Base-by-base conservation (phyloP, 441 rosid genomes). In the Arabidopsis lyrata region DNA sequence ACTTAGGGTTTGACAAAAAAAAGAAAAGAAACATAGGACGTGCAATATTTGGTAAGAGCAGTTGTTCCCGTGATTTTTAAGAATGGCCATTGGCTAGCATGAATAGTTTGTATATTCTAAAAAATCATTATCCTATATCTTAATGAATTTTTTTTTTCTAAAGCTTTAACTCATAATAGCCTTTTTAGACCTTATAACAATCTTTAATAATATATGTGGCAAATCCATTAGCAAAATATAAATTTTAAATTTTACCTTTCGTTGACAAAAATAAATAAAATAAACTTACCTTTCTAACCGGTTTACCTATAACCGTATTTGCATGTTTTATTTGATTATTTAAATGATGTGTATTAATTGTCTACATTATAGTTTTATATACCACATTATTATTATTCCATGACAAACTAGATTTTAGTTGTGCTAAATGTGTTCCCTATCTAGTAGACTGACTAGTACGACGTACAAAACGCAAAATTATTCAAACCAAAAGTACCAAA, bases 1-100 rank as follows among this genome's bases (percentile, higher is more conserved):
- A 63, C 47, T 63, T 73, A 54, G 77, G 77, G 71, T 64, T 73
- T 64, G 71, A 56, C 32, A 5, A 44, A 45, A 64, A 53, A 2
- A n/a, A 5, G 27, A 24, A 44, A 44, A 6, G n/a, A 45, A 62
- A 18, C 27, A 20, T 20, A 63, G 35, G 18, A 53, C 49, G 63
- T 55, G 35, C 64, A 36, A 22, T 29, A 41, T 60, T 44, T 39
- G 27, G 65, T 39, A 15, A 39, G 49, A 36, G 47, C 49, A 60
- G 49, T 39, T 22, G 34, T 60, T 60, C 49, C 65, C 35, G 49
- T 60, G 49, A 60, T 60, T 24, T 39, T 12, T 60, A 22, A 20
- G 49, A 22, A 41, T 13, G 35, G 13, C 64, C 48, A 22, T 22
- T 22, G 24, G 24, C 24, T 22, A 22, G 18, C 34, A 60, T 60